Conservation (phyloP, 148 eudicot species). For the Camellia granthamiana region DNA sequence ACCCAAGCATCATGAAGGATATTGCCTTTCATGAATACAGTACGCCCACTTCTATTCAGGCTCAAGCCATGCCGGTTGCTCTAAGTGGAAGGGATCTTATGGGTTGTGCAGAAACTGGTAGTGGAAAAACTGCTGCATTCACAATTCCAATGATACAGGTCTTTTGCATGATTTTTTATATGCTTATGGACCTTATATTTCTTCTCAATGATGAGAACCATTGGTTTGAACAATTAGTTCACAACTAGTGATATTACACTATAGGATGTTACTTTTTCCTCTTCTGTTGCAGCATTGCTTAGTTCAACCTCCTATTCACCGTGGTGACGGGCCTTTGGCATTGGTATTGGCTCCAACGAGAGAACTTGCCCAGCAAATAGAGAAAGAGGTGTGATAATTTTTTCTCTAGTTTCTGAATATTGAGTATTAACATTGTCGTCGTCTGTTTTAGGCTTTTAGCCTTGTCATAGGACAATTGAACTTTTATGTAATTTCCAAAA, state of each 20-base stretch:
- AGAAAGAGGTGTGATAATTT: slow-evolving; percentile 41
- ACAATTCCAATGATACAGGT: slow-evolving; percentile 56
- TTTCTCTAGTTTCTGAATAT: background rate
- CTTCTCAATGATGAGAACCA: background rate
- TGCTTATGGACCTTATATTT: slow-evolving; percentile 9
- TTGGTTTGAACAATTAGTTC: background rate
- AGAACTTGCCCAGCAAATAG: slow-evolving; percentile 61
- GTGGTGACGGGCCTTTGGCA: slow-evolving; percentile 62
- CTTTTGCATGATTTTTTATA: slow-evolving; percentile 6
- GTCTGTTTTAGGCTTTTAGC: background rate
- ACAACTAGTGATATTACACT: background rate
- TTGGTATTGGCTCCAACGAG: slow-evolving; percentile 58
- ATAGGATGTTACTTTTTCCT: slow-evolving; percentile 1
- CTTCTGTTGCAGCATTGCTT: slow-evolving; percentile 37
- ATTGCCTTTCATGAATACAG: slow-evolving; percentile 41
- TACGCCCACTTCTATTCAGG: slow-evolving; percentile 49
- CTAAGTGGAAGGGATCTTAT: slow-evolving; percentile 50
- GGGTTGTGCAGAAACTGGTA: slow-evolving; percentile 61
- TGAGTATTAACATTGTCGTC: background rate
- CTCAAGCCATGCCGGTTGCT: slow-evolving; percentile 60
- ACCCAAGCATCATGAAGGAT: slow-evolving; percentile 44
- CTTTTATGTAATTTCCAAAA: background rate
- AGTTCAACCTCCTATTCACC: slow-evolving; percentile 44
- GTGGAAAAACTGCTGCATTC: slow-evolving; percentile 62
- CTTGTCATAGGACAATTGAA: background rate